Base-by-base conservation (phyloP, 2,329 filamentous ascomycete genomes). In the Scopulariopsis brevicaulis region DNA sequence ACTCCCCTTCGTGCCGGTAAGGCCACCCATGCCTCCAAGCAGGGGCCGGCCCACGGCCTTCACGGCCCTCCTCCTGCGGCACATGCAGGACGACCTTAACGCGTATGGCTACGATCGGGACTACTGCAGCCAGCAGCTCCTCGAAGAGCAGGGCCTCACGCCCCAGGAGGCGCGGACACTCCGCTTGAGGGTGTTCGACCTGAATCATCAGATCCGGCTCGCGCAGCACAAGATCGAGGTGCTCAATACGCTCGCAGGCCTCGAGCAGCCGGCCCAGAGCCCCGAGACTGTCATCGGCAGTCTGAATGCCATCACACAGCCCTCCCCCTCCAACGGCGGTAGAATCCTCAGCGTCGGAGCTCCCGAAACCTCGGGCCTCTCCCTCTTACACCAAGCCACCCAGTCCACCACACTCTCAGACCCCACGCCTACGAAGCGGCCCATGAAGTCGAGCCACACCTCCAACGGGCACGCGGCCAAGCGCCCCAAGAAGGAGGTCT, bases 201-300 rank as follows among this genome's bases (percentile, higher is more conserved):
- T 74, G 28, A 66, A 70, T 24, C 75, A 77, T 60, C 73, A 75
- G 61, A 73, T 77, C 53, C 73, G 75, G 4, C 65, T 69, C 58
- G 69, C 70, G 61, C 67, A 68, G 58, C 74, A 77, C 61, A 70
- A 71, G 25, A 71, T 74, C 50, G 70, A 76, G 61, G 32, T 57
- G 4, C 55, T 57, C 48, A 57, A 15, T 4, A 63, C 59, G 4
- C 50, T 64, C 22, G 64, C 75, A 1, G 62, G 66, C 54, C 60
- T 62, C 15, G 68, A 74, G 40, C 69, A 70, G 55, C 65, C 60
- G 2, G 61, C 60, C 34, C 56, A 58, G 28, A 43, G 52, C 20
- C 52, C 46, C 10, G 20, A 58, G 2, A 37, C 56, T n/a, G 50
- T 60, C 37, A 55, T 61, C 22, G 61, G 60, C 18, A 60, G 63